Percentiles rank a stretch among this genome's conserved stretches.
Conservation (phyloP, 345 rosid genomes). For the Pugionium dolabratum region DNA sequence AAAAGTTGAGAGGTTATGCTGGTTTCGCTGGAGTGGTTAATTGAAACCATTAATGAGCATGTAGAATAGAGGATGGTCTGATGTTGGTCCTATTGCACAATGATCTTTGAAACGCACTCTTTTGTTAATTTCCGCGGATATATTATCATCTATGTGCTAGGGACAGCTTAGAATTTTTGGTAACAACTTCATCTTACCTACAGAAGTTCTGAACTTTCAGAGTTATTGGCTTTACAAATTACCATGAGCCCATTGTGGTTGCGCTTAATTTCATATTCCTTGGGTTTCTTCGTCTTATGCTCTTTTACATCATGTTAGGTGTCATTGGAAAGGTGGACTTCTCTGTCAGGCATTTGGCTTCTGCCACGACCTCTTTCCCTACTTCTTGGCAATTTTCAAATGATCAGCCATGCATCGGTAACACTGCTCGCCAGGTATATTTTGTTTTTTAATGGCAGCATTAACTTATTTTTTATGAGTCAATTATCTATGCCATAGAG, state of each 20-base stretch:
- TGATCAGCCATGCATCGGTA: constrained; percentile 68
- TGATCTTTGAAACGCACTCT: neutral
- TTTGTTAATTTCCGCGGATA: constrained; percentile 7
- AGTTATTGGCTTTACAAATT: neutral
- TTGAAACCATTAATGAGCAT: constrained; percentile 10
- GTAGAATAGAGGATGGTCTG: neutral
- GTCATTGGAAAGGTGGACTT: constrained; percentile 95
- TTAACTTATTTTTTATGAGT: constrained; percentile 13
- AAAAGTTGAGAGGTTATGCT: neutral
- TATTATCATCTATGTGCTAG: neutral
- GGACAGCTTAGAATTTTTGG: constrained; percentile 11
- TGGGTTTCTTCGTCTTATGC: constrained; percentile 17
- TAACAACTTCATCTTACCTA: neutral
- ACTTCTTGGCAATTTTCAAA: constrained; percentile 62
- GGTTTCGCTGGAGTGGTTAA: neutral
- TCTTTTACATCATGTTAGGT: constrained; percentile 48
- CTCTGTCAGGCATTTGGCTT: constrained; percentile 90
- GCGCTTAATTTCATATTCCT: constrained; percentile 4
- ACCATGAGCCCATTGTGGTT: neutral
- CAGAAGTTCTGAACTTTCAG: neutral
- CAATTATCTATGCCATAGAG: neutral
- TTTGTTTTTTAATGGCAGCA: too few species aligned
- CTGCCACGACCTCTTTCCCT: constrained; percentile 72
- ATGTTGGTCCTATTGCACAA: constrained; percentile 1
- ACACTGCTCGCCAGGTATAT: constrained; percentile 60